Evolutionary conservation across 1,139 yeast species (phyloP), one percentile per base, ranked within the genome.

Genomic region (Blastobotrys persicus): DNA sequence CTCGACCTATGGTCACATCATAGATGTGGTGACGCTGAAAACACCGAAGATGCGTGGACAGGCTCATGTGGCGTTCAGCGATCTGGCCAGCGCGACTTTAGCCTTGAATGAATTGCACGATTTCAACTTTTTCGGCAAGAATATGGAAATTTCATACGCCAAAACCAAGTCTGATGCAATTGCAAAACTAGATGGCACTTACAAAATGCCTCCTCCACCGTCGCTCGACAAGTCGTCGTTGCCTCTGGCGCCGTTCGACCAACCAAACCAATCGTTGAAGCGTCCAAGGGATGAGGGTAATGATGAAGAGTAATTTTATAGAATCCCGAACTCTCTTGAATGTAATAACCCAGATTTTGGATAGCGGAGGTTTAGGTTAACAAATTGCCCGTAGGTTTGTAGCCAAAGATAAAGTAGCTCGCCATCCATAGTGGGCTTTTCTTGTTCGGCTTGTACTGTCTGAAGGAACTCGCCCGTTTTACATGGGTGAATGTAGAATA

Each of bases 1-100:
- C 60, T 73, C 85, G 14, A 74, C 84, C 0, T 85, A 76, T 62
- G 95, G 94, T 1, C 88, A 81, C 56, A 75, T 88, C 1, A 62
- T 85, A 2, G 80, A 79, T 33, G 73, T 88, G 19, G 71, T 75
- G 28, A 71, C 77, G 7, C 61, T 74, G 44, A 74, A 75, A 46
- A 71, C 75, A 16, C 69, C 73, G 12, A 73, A 73, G 56, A 73
- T 81, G 72, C 72, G 91, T 38, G 95, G 95, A 0, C 94, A 85
- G 64, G 95, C 94, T 0, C 88, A 85, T 70, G 66, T 88, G 1
- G 75, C 80, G 4, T 78, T 82, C 51, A 74, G 76, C 20, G 74
- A 75, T 40, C 55, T 72, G 1, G 70, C 71, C 4, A 74, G 76
- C 42, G 87, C 95, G 0, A 66, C 73, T 1, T 51, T 66, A 32